Evolutionary conservation across 2,329 filamentous ascomycete species (phyloP).

Genomic region (Cylindrodendrum hubeiense): DNA sequence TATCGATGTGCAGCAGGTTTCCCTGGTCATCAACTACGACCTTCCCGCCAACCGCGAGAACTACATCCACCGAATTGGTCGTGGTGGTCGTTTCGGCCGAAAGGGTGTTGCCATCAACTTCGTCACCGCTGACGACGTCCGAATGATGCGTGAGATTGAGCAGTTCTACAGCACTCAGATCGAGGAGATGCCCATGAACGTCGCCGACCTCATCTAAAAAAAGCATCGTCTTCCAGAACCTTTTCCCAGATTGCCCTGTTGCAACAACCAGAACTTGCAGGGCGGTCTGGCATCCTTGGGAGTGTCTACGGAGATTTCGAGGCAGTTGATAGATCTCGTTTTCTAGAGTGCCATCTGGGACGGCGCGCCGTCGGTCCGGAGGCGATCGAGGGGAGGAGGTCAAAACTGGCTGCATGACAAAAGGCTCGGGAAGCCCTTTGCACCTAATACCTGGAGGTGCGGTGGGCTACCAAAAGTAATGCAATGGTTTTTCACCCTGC

Average conservation of each 20-base stretch:
- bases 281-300: slow-evolving; percentile 48
- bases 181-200: slow-evolving; percentile 99
- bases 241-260: slow-evolving; percentile 40
- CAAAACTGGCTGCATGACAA: slow-evolving; percentile 51
- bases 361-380: slow-evolving; percentile 44
- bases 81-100: slow-evolving; percentile 99
- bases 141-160: slow-evolving; percentile 99
- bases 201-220: slow-evolving; percentile 79
- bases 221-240: slow-evolving; percentile 40
- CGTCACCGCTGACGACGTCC: slow-evolving; percentile 97
- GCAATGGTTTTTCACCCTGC: slow-evolving; percentile 52
- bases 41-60: slow-evolving; percentile 99
- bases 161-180: slow-evolving; percentile 99
- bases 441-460: slow-evolving; percentile 54
- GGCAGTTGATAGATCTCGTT: slow-evolving; percentile 57
- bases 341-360: slow-evolving; percentile 50
- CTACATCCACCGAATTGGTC: slow-evolving; percentile 99
- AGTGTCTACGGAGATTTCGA: slow-evolving; percentile 49
- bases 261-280: slow-evolving; percentile 33
- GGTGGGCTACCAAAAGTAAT: slow-evolving; percentile 59
- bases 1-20: slow-evolving; percentile 99
- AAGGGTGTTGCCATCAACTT: slow-evolving; percentile 99
- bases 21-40: slow-evolving; percentile 99
- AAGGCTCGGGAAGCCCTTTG: slow-evolving; percentile 54
- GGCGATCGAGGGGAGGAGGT: slow-evolving; percentile 48